phyloP scores from a whole-genome alignment of 805 yeast species.

The Yueomyces sinensis region DNA sequence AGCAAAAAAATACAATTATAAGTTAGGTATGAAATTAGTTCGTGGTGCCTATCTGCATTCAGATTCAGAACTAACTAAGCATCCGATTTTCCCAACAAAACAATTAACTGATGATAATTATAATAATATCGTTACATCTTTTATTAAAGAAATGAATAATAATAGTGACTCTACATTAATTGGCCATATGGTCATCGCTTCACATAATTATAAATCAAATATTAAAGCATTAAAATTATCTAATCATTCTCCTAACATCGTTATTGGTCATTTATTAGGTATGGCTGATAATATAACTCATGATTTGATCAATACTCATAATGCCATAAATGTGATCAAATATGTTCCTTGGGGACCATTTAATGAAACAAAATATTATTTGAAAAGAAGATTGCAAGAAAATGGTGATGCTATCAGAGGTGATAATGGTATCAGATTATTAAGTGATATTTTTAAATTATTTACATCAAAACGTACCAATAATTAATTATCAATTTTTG shows the following conservation, averaged over 20 bases:
- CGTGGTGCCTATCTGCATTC: constrained; percentile 94
- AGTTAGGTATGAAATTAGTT: constrained; percentile 77
- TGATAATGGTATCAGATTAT: constrained; percentile 67
- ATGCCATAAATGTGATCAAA: constrained; percentile 68
- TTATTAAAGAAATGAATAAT: constrained; percentile 43
- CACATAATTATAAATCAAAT: constrained; percentile 78
- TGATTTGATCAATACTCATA: constrained; percentile 52
- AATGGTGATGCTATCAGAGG: constrained; percentile 88
- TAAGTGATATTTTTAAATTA: constrained; percentile 38
- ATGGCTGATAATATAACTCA: constrained; percentile 88
- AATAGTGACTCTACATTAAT: constrained; percentile 35
- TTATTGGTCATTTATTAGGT: constrained; percentile 82
- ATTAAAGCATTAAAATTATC: constrained; percentile 46
- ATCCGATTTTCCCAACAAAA: constrained; percentile 64
- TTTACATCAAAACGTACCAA: constrained; percentile 21
- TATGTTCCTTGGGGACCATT: constrained; percentile 99
- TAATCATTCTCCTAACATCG: constrained; percentile 35
- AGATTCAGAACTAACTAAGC: constrained; percentile 48
- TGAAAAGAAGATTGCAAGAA: constrained; percentile 83
- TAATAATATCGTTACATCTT: constrained; percentile 51
- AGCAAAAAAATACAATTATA: constrained; percentile 50
- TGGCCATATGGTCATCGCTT: constrained; percentile 80
- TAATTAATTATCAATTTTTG: neutral
- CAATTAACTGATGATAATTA: constrained; percentile 68
- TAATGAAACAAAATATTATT: constrained; percentile 78